A percentile compares a stretch with the other conserved stretches of the same genome.
phyloP scores from a whole-genome alignment of 1,139 yeast species.

The Yamadazyma jaroonii region DNA sequence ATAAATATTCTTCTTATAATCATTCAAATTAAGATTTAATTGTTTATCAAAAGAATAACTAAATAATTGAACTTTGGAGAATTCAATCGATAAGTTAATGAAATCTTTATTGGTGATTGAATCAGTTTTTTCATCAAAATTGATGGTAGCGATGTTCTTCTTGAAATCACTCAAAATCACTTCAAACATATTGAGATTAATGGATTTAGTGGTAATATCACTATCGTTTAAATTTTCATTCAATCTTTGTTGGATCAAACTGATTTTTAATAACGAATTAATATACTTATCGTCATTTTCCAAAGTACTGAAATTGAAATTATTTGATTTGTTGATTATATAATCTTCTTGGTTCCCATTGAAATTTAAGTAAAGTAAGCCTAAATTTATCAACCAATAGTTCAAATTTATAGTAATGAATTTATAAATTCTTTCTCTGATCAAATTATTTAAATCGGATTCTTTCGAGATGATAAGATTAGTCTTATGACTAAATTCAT shows the following conservation, averaged over 20 bases:
- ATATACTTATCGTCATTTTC: slow-evolving; percentile 30
- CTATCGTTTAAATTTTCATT: slow-evolving; percentile 36
- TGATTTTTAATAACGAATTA: slow-evolving; percentile 38
- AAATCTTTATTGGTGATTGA: slow-evolving; percentile 17
- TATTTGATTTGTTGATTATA: slow-evolving; percentile 36
- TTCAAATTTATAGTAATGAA: slow-evolving; percentile 43
- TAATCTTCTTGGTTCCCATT: slow-evolving; percentile 44
- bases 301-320: slow-evolving; percentile 9
- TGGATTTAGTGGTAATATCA: slow-evolving; percentile 24
- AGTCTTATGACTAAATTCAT: slow-evolving; percentile 46
- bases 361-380: slow-evolving; percentile 37
- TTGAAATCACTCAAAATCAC: slow-evolving; percentile 35
- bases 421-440: slow-evolving; percentile 45
- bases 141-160: slow-evolving; percentile 4
- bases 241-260: slow-evolving; percentile 41
- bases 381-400: slow-evolving; percentile 44
- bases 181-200: slow-evolving; percentile 45
- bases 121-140: slow-evolving; percentile 1
- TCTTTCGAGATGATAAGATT: slow-evolving; percentile 33
- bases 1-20: slow-evolving; percentile 28
- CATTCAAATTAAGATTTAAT: slow-evolving; percentile 24
- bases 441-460: slow-evolving; percentile 31
- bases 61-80: slow-evolving; percentile 40
- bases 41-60: slow-evolving; percentile 33
- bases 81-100: slow-evolving; percentile 35